Conservation (phyloP, 2,329 filamentous ascomycete species). For the Stachybotrys chartarum region DNA sequence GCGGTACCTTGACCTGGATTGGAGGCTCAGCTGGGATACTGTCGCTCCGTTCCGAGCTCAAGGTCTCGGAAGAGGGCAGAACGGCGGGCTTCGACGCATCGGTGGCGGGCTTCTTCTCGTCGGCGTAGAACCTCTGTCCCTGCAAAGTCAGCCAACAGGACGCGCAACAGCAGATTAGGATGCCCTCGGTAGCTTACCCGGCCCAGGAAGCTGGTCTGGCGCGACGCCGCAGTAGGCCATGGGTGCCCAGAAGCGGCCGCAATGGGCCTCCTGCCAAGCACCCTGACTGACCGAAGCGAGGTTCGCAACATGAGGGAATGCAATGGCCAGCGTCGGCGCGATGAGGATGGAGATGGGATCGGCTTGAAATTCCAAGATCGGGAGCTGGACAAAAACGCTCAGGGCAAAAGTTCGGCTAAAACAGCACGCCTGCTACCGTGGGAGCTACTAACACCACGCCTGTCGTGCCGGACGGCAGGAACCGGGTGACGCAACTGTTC, state of each 20-base stretch:
- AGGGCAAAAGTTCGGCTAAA: slow-evolving; percentile 39
- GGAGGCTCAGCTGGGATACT: neutral
- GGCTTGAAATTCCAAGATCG: slow-evolving; percentile 7
- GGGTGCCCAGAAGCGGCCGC: slow-evolving; percentile 47
- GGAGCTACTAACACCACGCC: slow-evolving; percentile 5
- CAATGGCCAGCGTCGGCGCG: slow-evolving; percentile 31
- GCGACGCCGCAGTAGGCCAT: slow-evolving; percentile 42
- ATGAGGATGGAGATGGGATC: slow-evolving; percentile 1
- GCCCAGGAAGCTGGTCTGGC: slow-evolving; percentile 21
- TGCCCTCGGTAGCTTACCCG: slow-evolving; percentile 26
- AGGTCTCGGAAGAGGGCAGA: slow-evolving; percentile 46
- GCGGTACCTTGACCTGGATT: slow-evolving; percentile 27
- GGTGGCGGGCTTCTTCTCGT: slow-evolving; percentile 44
- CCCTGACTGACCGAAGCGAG: slow-evolving; percentile 58
- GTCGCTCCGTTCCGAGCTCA: slow-evolving; percentile 36
- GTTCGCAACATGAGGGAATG: slow-evolving; percentile 61
- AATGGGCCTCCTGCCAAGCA: slow-evolving; percentile 47
- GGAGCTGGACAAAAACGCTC: slow-evolving; percentile 32
- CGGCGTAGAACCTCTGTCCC: slow-evolving; percentile 49
- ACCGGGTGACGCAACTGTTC: slow-evolving; percentile 26
- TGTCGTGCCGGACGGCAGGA: slow-evolving; percentile 21
- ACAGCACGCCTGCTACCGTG: slow-evolving; percentile 10
- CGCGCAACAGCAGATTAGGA: slow-evolving; percentile 18
- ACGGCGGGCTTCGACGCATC: slow-evolving; percentile 41
- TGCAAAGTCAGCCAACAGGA: slow-evolving; percentile 21